Conservation (phyloP, 306 rosid species). For the Ormosia emarginata region DNA sequence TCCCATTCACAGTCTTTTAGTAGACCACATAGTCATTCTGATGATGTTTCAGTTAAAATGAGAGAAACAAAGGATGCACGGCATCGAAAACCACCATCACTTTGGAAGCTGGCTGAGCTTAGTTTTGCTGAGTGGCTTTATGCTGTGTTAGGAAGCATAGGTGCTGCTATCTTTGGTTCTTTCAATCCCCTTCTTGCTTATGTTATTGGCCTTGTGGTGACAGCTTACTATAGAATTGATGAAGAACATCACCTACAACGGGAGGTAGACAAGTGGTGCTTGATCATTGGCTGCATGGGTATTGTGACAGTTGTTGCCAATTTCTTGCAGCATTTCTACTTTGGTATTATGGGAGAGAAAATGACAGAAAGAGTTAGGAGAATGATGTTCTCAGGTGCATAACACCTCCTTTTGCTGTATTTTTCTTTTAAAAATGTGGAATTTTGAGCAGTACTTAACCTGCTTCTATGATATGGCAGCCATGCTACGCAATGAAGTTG, state of each 20-base stretch:
- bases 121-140: constrained; percentile 94
- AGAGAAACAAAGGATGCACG: constrained; percentile 41
- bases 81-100: constrained; percentile 72
- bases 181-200: constrained; percentile 97
- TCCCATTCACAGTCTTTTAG: constrained; percentile 96
- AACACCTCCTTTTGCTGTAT: constrained; percentile 13
- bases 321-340: constrained; percentile 96
- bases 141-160: constrained; percentile 93
- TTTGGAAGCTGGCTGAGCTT: constrained; percentile 84
- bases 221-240: constrained; percentile 61
- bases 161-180: constrained; percentile 97
- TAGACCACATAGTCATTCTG: constrained; percentile 81
- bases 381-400: constrained; percentile 98
- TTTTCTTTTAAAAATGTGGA: constrained; percentile 2
- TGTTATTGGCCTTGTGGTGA: constrained; percentile 83
- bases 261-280: constrained; percentile 87
- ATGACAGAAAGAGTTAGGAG: constrained; percentile 99
- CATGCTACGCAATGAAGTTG: constrained; percentile 94
- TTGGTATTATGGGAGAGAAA: constrained; percentile 99
- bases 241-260: constrained; percentile 32
- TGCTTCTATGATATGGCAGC: constrained; percentile 59
- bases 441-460: constrained; percentile 23
- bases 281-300: constrained; percentile 95
- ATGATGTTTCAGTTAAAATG: constrained; percentile 50
- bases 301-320: constrained; percentile 94